These are phyloP conservation scores for Trichoderma pleuroti DNA, from an alignment of 2,329 filamentous ascomycete species.

Conservation along the genomic window DNA sequence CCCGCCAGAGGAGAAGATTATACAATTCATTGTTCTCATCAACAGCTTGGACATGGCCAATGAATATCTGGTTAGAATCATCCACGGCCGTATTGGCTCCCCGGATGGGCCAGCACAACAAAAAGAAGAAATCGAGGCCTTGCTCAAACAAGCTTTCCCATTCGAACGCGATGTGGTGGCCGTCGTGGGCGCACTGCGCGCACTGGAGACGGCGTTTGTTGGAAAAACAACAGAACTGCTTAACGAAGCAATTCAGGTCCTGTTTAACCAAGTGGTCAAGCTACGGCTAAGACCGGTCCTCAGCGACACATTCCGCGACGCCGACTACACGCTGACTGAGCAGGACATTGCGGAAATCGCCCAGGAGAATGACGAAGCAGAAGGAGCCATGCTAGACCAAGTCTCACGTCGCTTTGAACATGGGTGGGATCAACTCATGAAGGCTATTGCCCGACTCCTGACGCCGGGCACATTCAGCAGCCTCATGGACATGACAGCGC, in stretches of 20 bases:
- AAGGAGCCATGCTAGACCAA: conserved; percentile 57
- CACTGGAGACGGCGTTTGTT: conserved; percentile 68
- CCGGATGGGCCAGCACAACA: conserved; percentile 37
- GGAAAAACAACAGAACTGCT: conserved; percentile 78
- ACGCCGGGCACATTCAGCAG: conserved; percentile 71
- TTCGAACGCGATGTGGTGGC: conserved; percentile 71
- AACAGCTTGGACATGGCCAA: conserved; percentile 93
- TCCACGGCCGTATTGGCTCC: conserved; percentile 60
- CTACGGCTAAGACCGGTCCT: conserved; percentile 79
- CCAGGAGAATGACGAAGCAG: conserved; percentile 50
- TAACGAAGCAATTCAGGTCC: conserved; percentile 76
- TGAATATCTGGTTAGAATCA: conserved; percentile 86
- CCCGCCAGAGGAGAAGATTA: conserved; percentile 82
- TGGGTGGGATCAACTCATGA: conserved; percentile 81
- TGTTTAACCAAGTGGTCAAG: conserved; percentile 85
- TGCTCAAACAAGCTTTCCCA: conserved; percentile 67
- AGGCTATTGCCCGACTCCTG: conserved; percentile 79
- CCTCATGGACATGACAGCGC: conserved; percentile 70
- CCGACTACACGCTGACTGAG: conserved; percentile 73
- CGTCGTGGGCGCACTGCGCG: conserved; percentile 64
- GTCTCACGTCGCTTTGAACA: conserved; percentile 78
- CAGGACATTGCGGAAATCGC: conserved; percentile 58
- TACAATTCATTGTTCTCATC: conserved; percentile 86
- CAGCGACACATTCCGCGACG: conserved; percentile 84
- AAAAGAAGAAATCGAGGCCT: conserved; percentile 36